Conservation (phyloP, 495 filamentous ascomycete genomes). For the Hapsidospora chrysogenum region DNA sequence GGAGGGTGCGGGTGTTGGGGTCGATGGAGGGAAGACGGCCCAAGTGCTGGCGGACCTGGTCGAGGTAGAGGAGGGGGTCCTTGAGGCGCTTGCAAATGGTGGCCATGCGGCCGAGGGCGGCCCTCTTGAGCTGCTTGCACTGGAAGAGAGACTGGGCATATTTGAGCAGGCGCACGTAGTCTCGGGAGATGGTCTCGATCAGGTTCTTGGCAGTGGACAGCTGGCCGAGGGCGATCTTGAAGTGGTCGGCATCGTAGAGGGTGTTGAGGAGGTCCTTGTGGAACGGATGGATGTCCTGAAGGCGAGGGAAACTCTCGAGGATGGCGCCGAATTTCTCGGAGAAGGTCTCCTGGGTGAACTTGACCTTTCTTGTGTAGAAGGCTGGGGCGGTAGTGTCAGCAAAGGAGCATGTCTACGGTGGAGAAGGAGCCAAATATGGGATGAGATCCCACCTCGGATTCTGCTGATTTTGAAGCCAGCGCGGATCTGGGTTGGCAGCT, state of each 20-base stretch:
- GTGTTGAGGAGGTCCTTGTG: constrained; percentile 45
- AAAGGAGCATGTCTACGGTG: no score
- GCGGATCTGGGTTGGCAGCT: constrained; percentile 89
- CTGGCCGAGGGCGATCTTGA: constrained; percentile 89
- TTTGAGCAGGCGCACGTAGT: constrained; percentile 77
- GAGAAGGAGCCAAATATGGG: constrained; percentile 1
- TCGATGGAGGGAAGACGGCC: constrained; percentile 96
- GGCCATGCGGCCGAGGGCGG: constrained; percentile 69
- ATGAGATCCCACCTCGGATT: constrained; percentile 43
- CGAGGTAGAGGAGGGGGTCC: constrained; percentile 85
- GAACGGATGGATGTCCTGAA: constrained; percentile 94
- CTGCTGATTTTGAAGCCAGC: constrained; percentile 91
- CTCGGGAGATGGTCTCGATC: constrained; percentile 86
- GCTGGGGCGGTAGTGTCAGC: no score
- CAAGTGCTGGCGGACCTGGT: constrained; percentile 95
- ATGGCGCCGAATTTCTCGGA: constrained; percentile 85
- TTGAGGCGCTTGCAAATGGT: constrained; percentile 87
- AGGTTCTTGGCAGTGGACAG: constrained; percentile 89
- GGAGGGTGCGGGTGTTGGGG: constrained; percentile 82
- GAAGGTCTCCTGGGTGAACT: constrained; percentile 96
- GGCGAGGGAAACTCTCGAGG: constrained; percentile 81
- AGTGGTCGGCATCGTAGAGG: constrained; percentile 91
- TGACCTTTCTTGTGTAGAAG: constrained; percentile 97
- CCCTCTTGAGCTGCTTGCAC: constrained; percentile 35
- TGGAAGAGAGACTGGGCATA: constrained; percentile 87